These are phyloP conservation scores for Starmerella davenportii DNA, from an alignment of 805 yeast species.

Conservation along the genomic window DNA sequence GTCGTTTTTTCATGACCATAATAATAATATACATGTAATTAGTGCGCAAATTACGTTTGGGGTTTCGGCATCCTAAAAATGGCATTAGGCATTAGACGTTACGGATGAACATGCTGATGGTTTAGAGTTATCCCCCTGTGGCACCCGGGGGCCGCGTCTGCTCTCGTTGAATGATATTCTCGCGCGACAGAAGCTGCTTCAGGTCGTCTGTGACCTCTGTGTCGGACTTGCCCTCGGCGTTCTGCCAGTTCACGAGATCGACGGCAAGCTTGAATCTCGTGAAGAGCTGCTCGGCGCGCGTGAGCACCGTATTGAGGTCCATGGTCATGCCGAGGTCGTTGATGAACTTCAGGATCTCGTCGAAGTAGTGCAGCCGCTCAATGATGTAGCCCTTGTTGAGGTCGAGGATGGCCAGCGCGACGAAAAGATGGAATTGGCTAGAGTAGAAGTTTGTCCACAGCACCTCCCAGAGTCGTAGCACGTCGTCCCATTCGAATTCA, in stretches of 20 bases:
- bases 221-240: neutral
- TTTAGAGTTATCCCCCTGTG: conserved; percentile 21
- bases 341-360: conserved; percentile 81
- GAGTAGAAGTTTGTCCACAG: conserved; percentile 76
- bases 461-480: conserved; percentile 75
- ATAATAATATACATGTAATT: neutral
- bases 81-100: neutral
- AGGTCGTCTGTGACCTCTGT: conserved; percentile 31
- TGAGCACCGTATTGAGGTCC: conserved; percentile 56
- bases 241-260: conserved; percentile 44
- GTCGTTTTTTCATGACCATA: no score
- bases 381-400: conserved; percentile 66
- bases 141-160: conserved; percentile 23
- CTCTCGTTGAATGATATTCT: conserved; percentile 50
- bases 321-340: conserved; percentile 70
- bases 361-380: conserved; percentile 58
- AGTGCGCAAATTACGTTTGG: neutral
- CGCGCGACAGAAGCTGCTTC: conserved; percentile 40
- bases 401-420: conserved; percentile 77
- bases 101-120: neutral
- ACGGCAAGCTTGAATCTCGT: conserved; percentile 64
- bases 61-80: no score
- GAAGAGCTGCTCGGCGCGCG: conserved; percentile 72
- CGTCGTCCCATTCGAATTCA: conserved; percentile 66
- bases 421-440: conserved; percentile 72